Evolutionary conservation across 176 grass and related monocot genomes (phyloP).

Genomic region (Bonia amplexicaulis): DNA sequence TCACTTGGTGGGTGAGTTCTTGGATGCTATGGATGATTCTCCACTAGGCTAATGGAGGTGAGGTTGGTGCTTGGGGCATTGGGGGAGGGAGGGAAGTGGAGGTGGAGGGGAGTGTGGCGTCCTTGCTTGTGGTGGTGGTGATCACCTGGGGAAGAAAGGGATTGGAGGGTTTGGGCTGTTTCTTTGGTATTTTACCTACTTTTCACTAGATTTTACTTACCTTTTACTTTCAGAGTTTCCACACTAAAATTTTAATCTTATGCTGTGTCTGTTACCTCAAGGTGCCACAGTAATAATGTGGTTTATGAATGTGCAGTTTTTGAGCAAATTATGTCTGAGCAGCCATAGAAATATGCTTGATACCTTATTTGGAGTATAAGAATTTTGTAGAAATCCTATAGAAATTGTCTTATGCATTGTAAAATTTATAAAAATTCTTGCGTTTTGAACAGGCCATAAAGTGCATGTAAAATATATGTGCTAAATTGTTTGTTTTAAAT

Average conservation of each 20-base stretch:
- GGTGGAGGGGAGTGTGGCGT: constrained; percentile 10
- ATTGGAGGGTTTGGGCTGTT: background rate
- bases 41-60: background rate
- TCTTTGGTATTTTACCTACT: background rate
- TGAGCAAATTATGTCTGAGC: background rate
- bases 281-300: background rate
- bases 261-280: background rate
- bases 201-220: background rate
- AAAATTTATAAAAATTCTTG: background rate
- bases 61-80: background rate
- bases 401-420: background rate
- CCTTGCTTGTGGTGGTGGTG: constrained; percentile 16
- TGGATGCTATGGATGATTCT: constrained; percentile 23
- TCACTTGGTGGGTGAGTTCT: background rate
- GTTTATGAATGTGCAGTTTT: background rate
- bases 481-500: background rate
- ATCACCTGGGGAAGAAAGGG: constrained; percentile 19
- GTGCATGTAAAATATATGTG: background rate
- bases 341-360: background rate
- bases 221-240: background rate
- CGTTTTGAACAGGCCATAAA: background rate
- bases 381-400: background rate
- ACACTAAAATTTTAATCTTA: background rate
- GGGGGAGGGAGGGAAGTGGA: background rate
- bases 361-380: background rate